Evolutionary conservation across 2,329 filamentous ascomycete genomes (phyloP).

Genomic region (Apiospora sp.): DNA sequence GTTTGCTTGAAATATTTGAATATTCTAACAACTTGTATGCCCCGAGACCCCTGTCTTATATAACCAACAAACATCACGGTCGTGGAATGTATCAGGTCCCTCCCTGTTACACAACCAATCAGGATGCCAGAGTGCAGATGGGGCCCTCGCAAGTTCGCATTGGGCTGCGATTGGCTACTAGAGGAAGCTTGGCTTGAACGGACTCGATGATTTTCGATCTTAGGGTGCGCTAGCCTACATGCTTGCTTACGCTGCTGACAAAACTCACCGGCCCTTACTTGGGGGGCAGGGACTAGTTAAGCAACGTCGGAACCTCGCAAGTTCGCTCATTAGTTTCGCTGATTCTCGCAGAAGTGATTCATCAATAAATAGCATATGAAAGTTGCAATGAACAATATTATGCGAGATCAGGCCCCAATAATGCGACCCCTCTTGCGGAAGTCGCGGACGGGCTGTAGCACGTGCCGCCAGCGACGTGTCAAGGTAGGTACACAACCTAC

Average conservation of each 20-base stretch:
- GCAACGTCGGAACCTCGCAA: conserved; percentile 5
- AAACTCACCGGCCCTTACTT: neutral
- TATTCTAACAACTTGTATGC: neutral
- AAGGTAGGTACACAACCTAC: no score
- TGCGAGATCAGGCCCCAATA: neutral
- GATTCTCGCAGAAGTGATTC: neutral
- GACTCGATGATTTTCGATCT: neutral
- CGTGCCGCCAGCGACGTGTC: conserved; percentile 12
- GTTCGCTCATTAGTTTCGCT: neutral
- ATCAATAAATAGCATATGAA: neutral
- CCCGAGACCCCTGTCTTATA: neutral
- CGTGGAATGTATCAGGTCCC: neutral
- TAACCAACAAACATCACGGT: neutral
- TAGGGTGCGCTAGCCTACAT: neutral
- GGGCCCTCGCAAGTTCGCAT: neutral
- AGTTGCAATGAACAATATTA: neutral
- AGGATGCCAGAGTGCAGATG: neutral
- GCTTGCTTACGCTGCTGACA: conserved; percentile 11
- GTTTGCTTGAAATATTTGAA: neutral
- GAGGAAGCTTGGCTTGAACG: neutral
- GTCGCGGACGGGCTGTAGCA: conserved; percentile 24
- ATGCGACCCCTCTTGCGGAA: conserved; percentile 18
- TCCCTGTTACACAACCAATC: neutral
- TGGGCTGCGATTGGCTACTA: neutral
- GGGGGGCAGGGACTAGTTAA: neutral